phyloP scores from a whole-genome alignment of 2,329 filamentous ascomycete genomes.

The Tolypocladium inflatum region DNA sequence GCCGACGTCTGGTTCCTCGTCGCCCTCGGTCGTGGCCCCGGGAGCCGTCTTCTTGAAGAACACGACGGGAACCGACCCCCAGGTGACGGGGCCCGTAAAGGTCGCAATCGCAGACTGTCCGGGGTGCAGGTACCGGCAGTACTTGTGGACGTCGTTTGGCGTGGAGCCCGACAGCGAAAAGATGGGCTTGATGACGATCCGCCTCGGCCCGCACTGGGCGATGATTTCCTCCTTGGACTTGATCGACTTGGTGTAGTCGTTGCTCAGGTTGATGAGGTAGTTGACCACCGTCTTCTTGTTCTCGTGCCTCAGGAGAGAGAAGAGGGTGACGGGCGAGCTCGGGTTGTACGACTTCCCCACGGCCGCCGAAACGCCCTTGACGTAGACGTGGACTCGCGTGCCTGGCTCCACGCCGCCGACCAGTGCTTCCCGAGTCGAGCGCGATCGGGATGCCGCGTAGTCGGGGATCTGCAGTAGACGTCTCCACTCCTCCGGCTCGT shows the following conservation, averaged over 20 bases:
- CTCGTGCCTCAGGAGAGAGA: conserved; percentile 86
- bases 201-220: conserved; percentile 80
- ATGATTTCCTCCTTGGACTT: conserved; percentile 90
- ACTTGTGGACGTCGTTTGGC: conserved; percentile 96
- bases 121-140: conserved; percentile 82
- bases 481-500: conserved; percentile 85
- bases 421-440: conserved; percentile 69
- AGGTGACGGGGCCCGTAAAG: conserved; percentile 83
- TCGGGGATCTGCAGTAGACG: conserved; percentile 80
- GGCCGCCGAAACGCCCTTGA: conserved; percentile 42
- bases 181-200: conserved; percentile 80
- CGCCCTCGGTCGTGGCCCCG: conserved; percentile 31
- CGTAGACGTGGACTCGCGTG: conserved; percentile 70
- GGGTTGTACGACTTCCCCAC: conserved; percentile 39
- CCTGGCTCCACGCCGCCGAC: conserved; percentile 82
- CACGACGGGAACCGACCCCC: conserved; percentile 83
- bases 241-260: conserved; percentile 64
- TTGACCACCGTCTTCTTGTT: conserved; percentile 89
- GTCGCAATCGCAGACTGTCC: conserved; percentile 82
- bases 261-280: conserved; percentile 77
- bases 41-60: conserved; percentile 63
- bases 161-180: conserved; percentile 87
- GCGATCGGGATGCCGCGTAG: conserved; percentile 75
- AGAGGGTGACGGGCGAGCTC: conserved; percentile 56
- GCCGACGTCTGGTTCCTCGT: conserved; percentile 34